A percentile compares a stretch with the other conserved stretches of the same genome.
Conservation (phyloP, 2,329 filamentous ascomycete species). For the Botryotinia convoluta region DNA sequence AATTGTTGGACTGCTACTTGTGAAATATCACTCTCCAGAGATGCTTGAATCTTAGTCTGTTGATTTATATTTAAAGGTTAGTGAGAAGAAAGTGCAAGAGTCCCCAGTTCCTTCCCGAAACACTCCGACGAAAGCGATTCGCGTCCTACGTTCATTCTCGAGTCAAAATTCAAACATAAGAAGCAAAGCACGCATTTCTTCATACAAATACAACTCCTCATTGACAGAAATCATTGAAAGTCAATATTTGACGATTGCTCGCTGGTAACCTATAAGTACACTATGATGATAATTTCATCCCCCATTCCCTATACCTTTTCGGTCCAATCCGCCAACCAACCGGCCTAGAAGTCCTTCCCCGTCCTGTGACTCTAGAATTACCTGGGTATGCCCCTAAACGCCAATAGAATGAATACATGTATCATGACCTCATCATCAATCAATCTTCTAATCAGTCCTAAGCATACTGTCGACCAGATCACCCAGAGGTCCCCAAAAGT, state of each 20-base stretch:
- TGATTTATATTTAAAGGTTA: background rate
- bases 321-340: background rate
- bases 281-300: conserved; percentile 8
- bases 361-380: conserved; percentile 11
- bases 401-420: conserved; percentile 28
- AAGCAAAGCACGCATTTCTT: background rate
- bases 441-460: conserved; percentile 63
- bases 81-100: background rate
- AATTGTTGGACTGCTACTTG: background rate
- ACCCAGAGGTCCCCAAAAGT: conserved; percentile 94
- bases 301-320: conserved; percentile 9
- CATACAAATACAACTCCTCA: background rate
- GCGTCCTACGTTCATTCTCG: background rate
- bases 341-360: conserved; percentile 23
- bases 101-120: background rate
- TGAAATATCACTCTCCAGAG: background rate
- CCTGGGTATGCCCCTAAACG: conserved; percentile 28
- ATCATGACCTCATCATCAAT: conserved; percentile 24
- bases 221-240: background rate
- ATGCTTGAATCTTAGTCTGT: background rate
- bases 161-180: background rate
- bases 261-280: conserved; percentile 19
- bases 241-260: conserved; percentile 16
- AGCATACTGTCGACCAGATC: conserved; percentile 98
- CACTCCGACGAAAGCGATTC: background rate